Evolutionary conservation across 23 red algal genomes (phyloP).

Genomic region (Chondrus crispus): DNA sequence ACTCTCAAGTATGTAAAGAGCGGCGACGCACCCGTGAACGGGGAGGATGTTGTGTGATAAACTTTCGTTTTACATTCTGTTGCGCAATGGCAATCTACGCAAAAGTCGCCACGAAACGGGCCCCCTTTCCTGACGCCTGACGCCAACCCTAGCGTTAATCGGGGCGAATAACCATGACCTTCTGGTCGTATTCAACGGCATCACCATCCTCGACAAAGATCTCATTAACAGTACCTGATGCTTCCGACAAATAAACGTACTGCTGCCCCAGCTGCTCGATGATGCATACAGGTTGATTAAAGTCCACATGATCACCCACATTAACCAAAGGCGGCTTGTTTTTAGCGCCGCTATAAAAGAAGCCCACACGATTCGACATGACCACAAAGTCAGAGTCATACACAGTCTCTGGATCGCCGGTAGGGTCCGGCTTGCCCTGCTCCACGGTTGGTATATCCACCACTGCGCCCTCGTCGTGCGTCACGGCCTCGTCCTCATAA

Average conservation of each 20-base stretch:
- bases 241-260: constrained; percentile 90
- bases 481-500: background rate
- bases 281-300: constrained; percentile 88
- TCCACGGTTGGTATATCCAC: background rate
- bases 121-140: background rate
- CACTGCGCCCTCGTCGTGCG: background rate
- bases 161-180: constrained; percentile 83
- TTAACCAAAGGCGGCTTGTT: constrained; percentile 83
- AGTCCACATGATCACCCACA: constrained; percentile 72
- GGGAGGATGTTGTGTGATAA: too few relatives aligned
- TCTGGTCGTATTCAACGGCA: constrained; percentile 79
- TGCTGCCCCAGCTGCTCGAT: constrained; percentile 90
- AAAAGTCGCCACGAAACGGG: too few relatives aligned
- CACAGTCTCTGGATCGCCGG: constrained; percentile 9
- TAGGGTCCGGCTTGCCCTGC: background rate
- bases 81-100: too few relatives aligned
- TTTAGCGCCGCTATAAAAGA: constrained; percentile 76
- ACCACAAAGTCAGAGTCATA: constrained; percentile 80
- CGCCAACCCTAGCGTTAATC: constrained; percentile 47
- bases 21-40: too few relatives aligned
- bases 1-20: too few relatives aligned
- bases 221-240: constrained; percentile 75
- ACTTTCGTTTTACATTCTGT: too few relatives aligned
- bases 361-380: constrained; percentile 74
- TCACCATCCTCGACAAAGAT: constrained; percentile 92